Base-by-base conservation (phyloP, 495 filamentous ascomycete species). In the Physcia stellaris region DNA sequence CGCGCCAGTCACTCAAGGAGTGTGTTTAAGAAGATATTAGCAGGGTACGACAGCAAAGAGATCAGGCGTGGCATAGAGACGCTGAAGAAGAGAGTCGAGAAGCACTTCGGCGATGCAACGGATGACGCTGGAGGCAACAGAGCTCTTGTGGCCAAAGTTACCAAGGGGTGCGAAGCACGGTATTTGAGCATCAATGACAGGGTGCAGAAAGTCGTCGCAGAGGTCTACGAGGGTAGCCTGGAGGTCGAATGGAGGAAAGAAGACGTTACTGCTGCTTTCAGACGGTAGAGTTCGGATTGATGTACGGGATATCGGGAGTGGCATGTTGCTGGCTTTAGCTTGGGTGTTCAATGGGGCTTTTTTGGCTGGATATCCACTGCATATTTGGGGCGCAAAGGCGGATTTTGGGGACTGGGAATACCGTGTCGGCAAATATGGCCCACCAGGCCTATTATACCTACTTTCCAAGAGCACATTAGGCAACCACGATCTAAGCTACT, bases 91-190 rank as follows among this genome's bases (percentile, higher is more conserved):
- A 70, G 88, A 21, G 82, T 96, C 3, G 86, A 95, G 58, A 96
- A 96, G 58, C 88, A 96, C 57, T 95, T 95, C 59, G 84, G 81
- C 17, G 84, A 90, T 30, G 83, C 76, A 4, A n/a, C n/a, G n/a
- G 84, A 87, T 45, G 83, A 88, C 46, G 41, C 60, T 13, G 63
- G 60, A n/a, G 55, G 83, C 28, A 79, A 71, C 47, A 66, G 73
- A 11, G 72, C 71, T 26, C 60, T 96, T 22, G 83, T 94, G 29
- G 60, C 63, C 24, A 77, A 80, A 56, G 85, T 96, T 35, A 56
- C 82, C n/a, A 73, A 71, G 47, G 82, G 80, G 56, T 87, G 85
- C 49, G 84, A 92, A 63, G 63, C 58, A 31, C 79, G 75, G 37
- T 95, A 94, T 56, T 70, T 73, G 28, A 68, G 79, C 34, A 73